phyloP scores from a whole-genome alignment of 164 flowering plant genomes.

The Akebia trifoliata region DNA sequence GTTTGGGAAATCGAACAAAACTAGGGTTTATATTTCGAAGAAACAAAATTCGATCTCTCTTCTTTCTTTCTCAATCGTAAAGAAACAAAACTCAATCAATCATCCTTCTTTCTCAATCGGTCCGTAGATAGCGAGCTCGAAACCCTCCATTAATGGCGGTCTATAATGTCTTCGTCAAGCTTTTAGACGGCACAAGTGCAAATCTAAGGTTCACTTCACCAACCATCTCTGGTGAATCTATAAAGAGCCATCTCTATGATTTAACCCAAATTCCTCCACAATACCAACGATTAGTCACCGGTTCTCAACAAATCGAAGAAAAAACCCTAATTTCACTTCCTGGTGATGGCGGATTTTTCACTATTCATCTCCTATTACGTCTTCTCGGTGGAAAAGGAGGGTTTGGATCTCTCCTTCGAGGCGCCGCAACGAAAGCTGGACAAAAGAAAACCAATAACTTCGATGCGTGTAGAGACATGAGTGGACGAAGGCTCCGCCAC shows the following conservation, averaged over 20 bases:
- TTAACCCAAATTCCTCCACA: slow-evolving; percentile 43
- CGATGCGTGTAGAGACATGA: slow-evolving; percentile 97
- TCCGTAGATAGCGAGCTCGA: too few relatives aligned
- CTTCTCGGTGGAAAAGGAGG: slow-evolving; percentile 96
- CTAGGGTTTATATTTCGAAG: too few relatives aligned
- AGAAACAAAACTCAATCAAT: too few relatives aligned
- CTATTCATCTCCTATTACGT: slow-evolving; percentile 40
- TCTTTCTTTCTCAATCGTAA: too few relatives aligned
- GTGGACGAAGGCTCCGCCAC: slow-evolving; percentile 83
- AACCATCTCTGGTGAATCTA: slow-evolving; percentile 22
- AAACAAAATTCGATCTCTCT: too few relatives aligned
- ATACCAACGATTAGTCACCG: slow-evolving; percentile 40
- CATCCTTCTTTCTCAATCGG: too few relatives aligned
- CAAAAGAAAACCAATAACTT: slow-evolving; percentile 97
- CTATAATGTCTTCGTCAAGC: slow-evolving; percentile 48
- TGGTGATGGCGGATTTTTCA: slow-evolving; percentile 23
- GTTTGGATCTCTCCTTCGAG: slow-evolving; percentile 89
- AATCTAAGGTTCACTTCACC: slow-evolving; percentile 39
- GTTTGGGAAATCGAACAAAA: too few relatives aligned
- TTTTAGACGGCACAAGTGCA: slow-evolving; percentile 42
- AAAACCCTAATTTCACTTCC: slow-evolving; percentile 24
- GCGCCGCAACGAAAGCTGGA: slow-evolving; percentile 95
- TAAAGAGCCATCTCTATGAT: slow-evolving; percentile 31
- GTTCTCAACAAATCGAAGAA: slow-evolving; percentile 23
- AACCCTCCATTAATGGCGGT: slow-evolving; percentile 18